Evolutionary conservation across 2,329 filamentous ascomycete genomes (phyloP).

Genomic region (Chlorencoelia australis): DNA sequence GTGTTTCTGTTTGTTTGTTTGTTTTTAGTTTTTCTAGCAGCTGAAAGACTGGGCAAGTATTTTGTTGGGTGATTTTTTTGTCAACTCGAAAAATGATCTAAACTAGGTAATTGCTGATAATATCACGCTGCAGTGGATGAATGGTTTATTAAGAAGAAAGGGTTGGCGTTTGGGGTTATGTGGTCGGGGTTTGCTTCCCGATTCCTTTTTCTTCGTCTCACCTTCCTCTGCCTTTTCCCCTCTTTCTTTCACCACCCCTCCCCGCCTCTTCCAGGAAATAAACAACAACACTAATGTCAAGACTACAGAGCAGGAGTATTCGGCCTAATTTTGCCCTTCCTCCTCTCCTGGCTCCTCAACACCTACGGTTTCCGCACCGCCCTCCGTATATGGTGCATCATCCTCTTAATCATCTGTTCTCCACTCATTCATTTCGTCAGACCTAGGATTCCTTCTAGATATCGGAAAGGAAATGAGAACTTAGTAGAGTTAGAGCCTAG

Average conservation of each 20-base stretch:
- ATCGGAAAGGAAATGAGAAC: too few relatives aligned
- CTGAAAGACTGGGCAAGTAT: too few relatives aligned
- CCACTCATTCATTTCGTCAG: constrained; percentile 47
- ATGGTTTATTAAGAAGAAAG: constrained; percentile 32
- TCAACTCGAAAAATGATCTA: too few relatives aligned
- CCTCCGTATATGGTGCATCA: constrained; percentile 31
- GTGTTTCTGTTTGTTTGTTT: too few relatives aligned
- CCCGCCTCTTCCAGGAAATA: too few relatives aligned
- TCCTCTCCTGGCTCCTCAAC: constrained; percentile 32
- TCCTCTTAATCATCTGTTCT: constrained; percentile 29
- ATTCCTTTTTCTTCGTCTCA: too few relatives aligned
- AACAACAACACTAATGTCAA: constrained; percentile 5
- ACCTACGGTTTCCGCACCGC: constrained; percentile 31
- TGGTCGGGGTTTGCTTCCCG: constrained; percentile 27
- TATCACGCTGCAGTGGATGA: too few relatives aligned
- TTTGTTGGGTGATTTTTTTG: too few relatives aligned
- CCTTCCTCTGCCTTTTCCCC: constrained; percentile 32
- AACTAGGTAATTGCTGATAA: too few relatives aligned
- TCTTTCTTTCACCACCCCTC: too few relatives aligned
- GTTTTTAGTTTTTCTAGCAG: too few relatives aligned
- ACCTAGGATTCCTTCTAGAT: constrained; percentile 37
- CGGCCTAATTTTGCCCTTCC: constrained; percentile 27
- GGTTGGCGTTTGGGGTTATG: constrained; percentile 40
- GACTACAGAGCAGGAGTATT: constrained; percentile 11
- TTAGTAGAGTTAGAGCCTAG: too few relatives aligned